Evolutionary conservation across 257 asterid species (phyloP).

Genomic region (Hygrophila difformis): DNA sequence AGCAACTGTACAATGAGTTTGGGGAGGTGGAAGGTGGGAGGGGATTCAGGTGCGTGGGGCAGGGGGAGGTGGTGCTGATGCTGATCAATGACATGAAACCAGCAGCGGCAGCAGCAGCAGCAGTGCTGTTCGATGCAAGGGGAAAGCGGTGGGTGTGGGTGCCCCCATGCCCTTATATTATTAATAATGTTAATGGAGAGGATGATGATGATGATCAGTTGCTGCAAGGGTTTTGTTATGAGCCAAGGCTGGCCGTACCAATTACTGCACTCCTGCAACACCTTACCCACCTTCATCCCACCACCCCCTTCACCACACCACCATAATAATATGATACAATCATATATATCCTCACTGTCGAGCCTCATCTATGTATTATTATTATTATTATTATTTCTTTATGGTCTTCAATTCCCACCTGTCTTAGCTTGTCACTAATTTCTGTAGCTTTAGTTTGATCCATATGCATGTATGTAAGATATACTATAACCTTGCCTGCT

Average conservation of each 20-base stretch:
- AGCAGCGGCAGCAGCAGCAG: slow-evolving; percentile 43
- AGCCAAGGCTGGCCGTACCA: slow-evolving; percentile 63
- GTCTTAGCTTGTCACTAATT: no score
- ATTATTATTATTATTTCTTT: no score
- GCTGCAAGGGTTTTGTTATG: slow-evolving; percentile 76
- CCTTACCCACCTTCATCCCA: slow-evolving; percentile 69
- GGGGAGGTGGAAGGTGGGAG: slow-evolving; percentile 57
- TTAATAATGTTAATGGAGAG: slow-evolving; percentile 5
- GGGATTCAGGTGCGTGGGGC: slow-evolving; percentile 71
- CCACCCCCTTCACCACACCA: slow-evolving; percentile 46
- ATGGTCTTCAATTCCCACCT: no score
- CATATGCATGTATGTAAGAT: no score
- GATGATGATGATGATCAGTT: no score
- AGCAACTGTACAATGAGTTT: slow-evolving; percentile 64
- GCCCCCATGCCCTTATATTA: slow-evolving; percentile 55
- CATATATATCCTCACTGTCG: no score
- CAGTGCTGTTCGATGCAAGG: slow-evolving; percentile 52
- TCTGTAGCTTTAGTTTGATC: no score
- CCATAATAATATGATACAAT: no score
- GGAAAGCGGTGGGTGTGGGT: slow-evolving; percentile 75
- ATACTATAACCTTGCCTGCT: no score
- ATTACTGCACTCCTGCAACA: slow-evolving; percentile 76
- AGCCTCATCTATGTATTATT: no score
- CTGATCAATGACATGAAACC: slow-evolving; percentile 38
- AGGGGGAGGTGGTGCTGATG: slow-evolving; percentile 52